These are phyloP conservation scores for Kregervanrija pseudodelftensis DNA, from an alignment of 805 yeast species.

Conservation along the genomic window DNA sequence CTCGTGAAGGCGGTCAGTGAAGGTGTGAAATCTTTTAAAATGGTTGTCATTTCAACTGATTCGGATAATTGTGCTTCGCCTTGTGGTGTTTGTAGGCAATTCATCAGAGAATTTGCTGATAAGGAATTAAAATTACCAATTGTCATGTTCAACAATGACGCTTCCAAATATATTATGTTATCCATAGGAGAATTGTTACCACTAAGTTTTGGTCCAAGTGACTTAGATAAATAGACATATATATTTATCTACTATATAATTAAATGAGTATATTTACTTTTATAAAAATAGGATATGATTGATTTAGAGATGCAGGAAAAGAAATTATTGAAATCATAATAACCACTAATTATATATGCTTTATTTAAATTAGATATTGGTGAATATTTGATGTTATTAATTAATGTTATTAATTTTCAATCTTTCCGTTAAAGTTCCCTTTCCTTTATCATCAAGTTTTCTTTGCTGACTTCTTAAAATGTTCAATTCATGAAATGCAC, in stretches of 20 bases:
- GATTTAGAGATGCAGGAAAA: no score
- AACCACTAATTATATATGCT: no score
- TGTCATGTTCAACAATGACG: conserved; percentile 59
- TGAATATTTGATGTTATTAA: neutral
- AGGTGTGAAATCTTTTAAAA: conserved; percentile 40
- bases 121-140: conserved; percentile 37
- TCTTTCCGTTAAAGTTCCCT: neutral
- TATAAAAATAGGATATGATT: no score
- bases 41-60: conserved; percentile 65
- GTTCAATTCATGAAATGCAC: conserved; percentile 15
- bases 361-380: no score
- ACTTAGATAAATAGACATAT: conserved; percentile 25
- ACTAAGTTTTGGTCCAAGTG: conserved; percentile 79
- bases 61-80: conserved; percentile 61
- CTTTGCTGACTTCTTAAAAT: conserved; percentile 13
- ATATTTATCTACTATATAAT: no score
- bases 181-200: conserved; percentile 67
- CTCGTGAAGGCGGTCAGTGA: conserved; percentile 44
- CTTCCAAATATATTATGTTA: conserved; percentile 36
- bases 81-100: conserved; percentile 92
- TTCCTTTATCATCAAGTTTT: conserved; percentile 5
- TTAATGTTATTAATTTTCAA: neutral
- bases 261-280: no score
- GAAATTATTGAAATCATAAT: no score
- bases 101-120: conserved; percentile 72